phyloP scores from a whole-genome alignment of 495 filamentous ascomycete genomes.

The Penicillium turbatum region DNA sequence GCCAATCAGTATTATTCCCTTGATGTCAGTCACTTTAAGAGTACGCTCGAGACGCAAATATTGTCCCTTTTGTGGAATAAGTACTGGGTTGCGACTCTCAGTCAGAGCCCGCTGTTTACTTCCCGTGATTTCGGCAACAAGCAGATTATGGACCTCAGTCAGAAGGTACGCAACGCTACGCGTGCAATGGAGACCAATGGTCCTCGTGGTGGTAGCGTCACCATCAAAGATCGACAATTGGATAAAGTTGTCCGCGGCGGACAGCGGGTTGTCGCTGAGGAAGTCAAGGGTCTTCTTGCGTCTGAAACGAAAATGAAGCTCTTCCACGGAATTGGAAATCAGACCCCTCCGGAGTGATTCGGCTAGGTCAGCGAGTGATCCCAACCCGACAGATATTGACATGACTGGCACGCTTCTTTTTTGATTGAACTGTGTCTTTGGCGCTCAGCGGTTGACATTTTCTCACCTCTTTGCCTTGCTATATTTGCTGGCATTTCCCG shows the following conservation, averaged over 20 bases:
- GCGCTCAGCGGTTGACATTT: conserved; percentile 14
- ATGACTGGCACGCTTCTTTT: conserved; percentile 18
- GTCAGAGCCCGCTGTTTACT: conserved; percentile 85
- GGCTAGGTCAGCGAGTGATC: not conserved
- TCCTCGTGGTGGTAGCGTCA: conserved; percentile 26
- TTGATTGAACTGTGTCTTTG: conserved; percentile 9
- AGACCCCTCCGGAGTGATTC: conserved; percentile 12
- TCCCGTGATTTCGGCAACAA: conserved; percentile 91
- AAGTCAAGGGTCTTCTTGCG: conserved; percentile 78
- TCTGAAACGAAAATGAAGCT: conserved; percentile 79
- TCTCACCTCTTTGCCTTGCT: not conserved
- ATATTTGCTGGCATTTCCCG: not conserved
- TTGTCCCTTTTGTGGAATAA: conserved; percentile 96
- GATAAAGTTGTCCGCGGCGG: conserved; percentile 77
- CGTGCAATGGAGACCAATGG: conserved; percentile 39
- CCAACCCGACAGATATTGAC: conserved; percentile 12
- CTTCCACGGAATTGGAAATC: conserved; percentile 62
- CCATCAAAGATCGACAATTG: conserved; percentile 56
- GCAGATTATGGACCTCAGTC: conserved; percentile 83
- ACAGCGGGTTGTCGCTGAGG: conserved; percentile 79
- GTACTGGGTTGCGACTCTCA: conserved; percentile 98
- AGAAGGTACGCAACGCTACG: conserved; percentile 67
- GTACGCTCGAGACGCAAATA: conserved; percentile 76
- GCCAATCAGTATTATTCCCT: conserved; percentile 83
- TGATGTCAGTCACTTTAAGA: conserved; percentile 90